Base-by-base conservation (phyloP, 2,329 filamentous ascomycete species). In the Penicillium sp. region DNA sequence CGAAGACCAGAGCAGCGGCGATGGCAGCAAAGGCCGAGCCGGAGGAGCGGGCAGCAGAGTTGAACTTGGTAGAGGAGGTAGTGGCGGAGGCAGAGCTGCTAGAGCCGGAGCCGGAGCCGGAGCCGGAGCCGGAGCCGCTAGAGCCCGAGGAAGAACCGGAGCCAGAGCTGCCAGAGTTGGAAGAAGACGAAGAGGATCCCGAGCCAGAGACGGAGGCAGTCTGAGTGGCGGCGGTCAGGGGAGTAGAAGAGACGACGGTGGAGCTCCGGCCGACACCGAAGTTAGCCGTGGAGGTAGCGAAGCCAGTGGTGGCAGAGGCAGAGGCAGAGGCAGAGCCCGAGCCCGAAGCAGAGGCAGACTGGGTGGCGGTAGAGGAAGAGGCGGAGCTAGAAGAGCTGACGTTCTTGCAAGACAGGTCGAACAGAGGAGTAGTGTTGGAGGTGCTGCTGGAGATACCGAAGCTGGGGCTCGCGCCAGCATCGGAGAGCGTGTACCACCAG, bases 401-500 rank as follows among this genome's bases (percentile, higher is more conserved):
- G 51, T 47, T 60, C 47, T 60, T 65, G 71, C 77, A 79, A 50
- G 66, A 67, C 58, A 79, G 67, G 60, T 75, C 67, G 65, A 69
- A 79, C 49, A 77, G 62, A 54, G 77, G 76, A 18, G 67, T 75
- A 56, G 74, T 77, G 67, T 22, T 67, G 54, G 72, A 64, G 18
- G 66, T 65, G 58, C 67, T 69, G 43, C 72, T 72, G 57, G 75
- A 69, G 44, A 79, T 56, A 55, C 75, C 77, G 62, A 79, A 79
- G 65, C 72, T 76, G 49, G 75, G 75, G 67, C 63, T 73, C 44
- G 73, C 54, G 50, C 62, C 63, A 50, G 66, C 68, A 50, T 78
- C 76, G 63, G 76, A 72, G 31, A 78, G 72, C 39, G 71, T 76
- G 71, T 78, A 78, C 76, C 76, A 78, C 74, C 74, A 78, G 59